phyloP scores from a whole-genome alignment of 2,329 filamentous ascomycete genomes.

The Ascochyta viciae-villosae region DNA sequence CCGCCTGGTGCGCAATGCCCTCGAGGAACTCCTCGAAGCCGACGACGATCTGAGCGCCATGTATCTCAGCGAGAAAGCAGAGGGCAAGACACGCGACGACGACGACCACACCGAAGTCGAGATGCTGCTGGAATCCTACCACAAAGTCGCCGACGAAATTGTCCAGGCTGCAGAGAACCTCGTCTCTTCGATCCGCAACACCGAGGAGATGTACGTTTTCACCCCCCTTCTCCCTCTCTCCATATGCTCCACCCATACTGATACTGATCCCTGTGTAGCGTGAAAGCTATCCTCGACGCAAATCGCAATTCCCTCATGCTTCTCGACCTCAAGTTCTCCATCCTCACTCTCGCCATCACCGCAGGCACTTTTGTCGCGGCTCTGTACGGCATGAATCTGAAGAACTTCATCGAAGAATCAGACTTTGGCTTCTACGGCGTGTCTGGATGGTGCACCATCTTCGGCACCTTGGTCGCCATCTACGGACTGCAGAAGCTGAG shows the following conservation, averaged over 20 bases:
- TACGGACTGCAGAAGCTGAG: constrained; percentile 86
- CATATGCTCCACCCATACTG: constrained; percentile 8
- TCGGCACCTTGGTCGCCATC: constrained; percentile 78
- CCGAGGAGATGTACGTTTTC: constrained; percentile 86
- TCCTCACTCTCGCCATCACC: constrained; percentile 91
- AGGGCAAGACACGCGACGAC: constrained; percentile 74
- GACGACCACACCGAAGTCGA: constrained; percentile 96
- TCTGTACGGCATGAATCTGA: constrained; percentile 99
- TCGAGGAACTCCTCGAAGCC: constrained; percentile 93
- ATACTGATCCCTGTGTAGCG: constrained; percentile 58
- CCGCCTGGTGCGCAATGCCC: constrained; percentile 88
- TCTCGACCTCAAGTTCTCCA: constrained; percentile 93
- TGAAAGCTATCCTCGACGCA: constrained; percentile 95
- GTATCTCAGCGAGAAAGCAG: constrained; percentile 90
- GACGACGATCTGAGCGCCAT: constrained; percentile 94
- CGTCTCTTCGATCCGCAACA: constrained; percentile 94
- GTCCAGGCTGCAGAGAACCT: constrained; percentile 93
- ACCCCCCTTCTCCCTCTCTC: background rate
- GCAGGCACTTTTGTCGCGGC: constrained; percentile 94
- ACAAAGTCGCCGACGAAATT: constrained; percentile 97
- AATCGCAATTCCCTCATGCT: constrained; percentile 99
- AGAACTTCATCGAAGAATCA: constrained; percentile 97
- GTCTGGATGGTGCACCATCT: constrained; percentile 71
- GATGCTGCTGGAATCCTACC: constrained; percentile 95
- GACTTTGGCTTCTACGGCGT: constrained; percentile 84